Conservation (phyloP, 805 yeast genomes). For the Diddensiella santjacobensis region DNA sequence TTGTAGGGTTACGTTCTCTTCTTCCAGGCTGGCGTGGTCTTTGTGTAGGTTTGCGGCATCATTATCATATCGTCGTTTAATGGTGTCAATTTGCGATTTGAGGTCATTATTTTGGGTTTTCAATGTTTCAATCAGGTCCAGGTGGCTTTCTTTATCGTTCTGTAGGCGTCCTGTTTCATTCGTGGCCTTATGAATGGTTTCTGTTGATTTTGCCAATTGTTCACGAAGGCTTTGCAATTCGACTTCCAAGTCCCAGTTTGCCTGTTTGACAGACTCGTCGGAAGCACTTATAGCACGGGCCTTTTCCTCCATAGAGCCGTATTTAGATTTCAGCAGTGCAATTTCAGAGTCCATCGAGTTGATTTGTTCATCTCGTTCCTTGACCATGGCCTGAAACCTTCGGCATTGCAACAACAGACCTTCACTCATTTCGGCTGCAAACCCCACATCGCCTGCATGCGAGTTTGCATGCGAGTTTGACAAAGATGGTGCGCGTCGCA, state of each 20-base stretch:
- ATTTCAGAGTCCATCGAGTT: constrained; percentile 11
- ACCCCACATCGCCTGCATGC: constrained; percentile 26
- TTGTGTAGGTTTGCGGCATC: constrained; percentile 24
- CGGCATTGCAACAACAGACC: constrained; percentile 34
- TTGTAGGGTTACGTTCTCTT: constrained; percentile 24
- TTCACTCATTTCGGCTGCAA: constrained; percentile 34
- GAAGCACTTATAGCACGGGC: constrained; percentile 22
- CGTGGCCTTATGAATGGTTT: constrained; percentile 24
- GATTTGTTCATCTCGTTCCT: constrained; percentile 18
- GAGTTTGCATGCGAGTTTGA: constrained; percentile 2
- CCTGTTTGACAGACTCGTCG: constrained; percentile 32
- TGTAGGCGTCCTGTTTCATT: constrained; percentile 25
- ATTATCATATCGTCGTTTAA: constrained; percentile 23
- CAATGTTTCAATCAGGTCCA: constrained; percentile 30
- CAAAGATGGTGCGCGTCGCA: neutral
- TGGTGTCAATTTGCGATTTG: constrained; percentile 22
- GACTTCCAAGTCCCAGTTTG: constrained; percentile 37
- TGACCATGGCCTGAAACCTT: constrained; percentile 25
- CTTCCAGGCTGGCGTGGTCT: constrained; percentile 24
- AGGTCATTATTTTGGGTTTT: constrained; percentile 30
- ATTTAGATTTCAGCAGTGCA: constrained; percentile 20
- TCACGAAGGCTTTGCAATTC: constrained; percentile 31
- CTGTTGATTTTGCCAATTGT: constrained; percentile 24
- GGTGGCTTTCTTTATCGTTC: constrained; percentile 23
- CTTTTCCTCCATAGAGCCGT: constrained; percentile 21